Base-by-base conservation (phyloP, 805 yeast genomes). In the Wickerhamiella azymoides region DNA sequence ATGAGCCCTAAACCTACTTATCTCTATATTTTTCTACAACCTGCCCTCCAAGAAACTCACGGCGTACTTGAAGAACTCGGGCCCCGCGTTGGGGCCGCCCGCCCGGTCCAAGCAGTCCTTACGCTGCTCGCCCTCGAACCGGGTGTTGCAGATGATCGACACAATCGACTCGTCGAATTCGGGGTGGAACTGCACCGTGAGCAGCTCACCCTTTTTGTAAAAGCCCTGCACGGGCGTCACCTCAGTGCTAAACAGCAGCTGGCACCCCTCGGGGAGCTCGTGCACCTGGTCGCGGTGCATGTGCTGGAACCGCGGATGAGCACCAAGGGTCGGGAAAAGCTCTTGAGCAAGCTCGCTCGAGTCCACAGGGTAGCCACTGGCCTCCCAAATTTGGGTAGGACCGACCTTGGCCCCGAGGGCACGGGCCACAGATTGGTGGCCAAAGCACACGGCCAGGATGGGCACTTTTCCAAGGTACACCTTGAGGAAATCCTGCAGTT, bases 121-220 rank as follows among this genome's bases (percentile, higher is more conserved):
- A 25, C 19, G 36, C n/a, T 30, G 32, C 19, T 21, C 40, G n/a
- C 27, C 36, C 40, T 62, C 59, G 14, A 58, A 50, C 36, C 58
- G 55, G 43, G 56, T 55, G 43, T 64, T 62, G 41, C 54, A 61
- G 16, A 59, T 55, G 3, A 57, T 54, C 16, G 54, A 50, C 25
- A 60, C 60, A 16, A 68, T 51, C 13, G 39, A 17, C 11, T 65
- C 63, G 21, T 64, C 57, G 56, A 83, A 86, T 59, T 86, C 96
- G 0, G 96, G 96, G 56, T 86, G 96, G 0, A 95, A 95, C 61
- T 86, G 96, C 53, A 85, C 73, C 0, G 92, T 74, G 18, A 86
- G 61, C 7, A 81, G 45, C 38, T 70, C 67, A 18, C 67, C 57
- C 0, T 70, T 67, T 36, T 73, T 71, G 46, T 72, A 72, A 25